Evolutionary conservation across 2,329 filamentous ascomycete species (phyloP), one percentile per base, ranked within the genome.

Genomic region (Calonectria naviculata): DNA sequence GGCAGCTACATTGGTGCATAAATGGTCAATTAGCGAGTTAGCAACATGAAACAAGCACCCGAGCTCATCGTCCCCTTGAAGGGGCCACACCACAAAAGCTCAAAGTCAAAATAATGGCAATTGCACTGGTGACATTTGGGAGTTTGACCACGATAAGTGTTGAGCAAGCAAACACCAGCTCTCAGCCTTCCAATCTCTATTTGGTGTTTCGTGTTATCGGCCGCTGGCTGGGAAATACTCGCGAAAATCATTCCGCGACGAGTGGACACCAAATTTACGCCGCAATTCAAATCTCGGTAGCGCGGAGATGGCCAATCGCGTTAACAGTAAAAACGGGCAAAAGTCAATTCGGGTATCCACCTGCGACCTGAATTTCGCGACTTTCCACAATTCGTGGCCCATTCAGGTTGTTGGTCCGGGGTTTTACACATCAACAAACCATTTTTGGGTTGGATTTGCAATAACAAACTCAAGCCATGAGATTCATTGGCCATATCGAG

Each of bases 251-350:
- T 24, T 15, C 21, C 17, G n/a, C 12, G 2, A 7, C 12, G 2
- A 8, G 52, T 56, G 52, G 49, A 34, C 52, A 24, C 52, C 19
- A 34, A 36, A 17, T 19, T n/a, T 56, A 12, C 52, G 52, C 52
- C 52, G 52, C 52, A 56, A 56, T 36, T 56, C 52, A 56, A 56
- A 56, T 56, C 52, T 56, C 52, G 52, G 52, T 24, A 56, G n/a
- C n/a, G 6, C 10, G 5, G 5, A 9, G 10, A 36, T 6, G n/a
- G 52, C 52, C 52, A 56, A 56, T 56, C 52, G 17, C 31, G 9
- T 12, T 13, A 6, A 19, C 10, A 12, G 12, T 15, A 36, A 36
- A 38, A 36, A 34, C 24, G 52, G 34, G n/a, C 13, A 7, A 36
- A 49, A 56, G 52, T 36, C 34, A 36, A 56, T 36, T n/a, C 3